phyloP scores from a whole-genome alignment of 139 green algal genomes.

The Micromonas commoda region DNA sequence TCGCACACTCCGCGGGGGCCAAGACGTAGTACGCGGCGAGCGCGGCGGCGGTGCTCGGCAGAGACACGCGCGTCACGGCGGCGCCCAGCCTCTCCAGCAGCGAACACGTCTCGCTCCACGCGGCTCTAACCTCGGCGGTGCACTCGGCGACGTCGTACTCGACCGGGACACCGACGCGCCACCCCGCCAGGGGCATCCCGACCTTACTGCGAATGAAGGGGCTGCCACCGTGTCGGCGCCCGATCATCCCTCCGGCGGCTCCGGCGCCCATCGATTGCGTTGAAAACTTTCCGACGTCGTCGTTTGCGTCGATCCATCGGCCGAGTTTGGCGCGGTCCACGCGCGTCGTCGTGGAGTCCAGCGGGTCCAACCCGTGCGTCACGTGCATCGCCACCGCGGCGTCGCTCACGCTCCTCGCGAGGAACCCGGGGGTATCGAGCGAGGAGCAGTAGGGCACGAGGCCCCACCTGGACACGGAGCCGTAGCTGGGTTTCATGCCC shows the following conservation, averaged over 20 bases:
- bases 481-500: constrained; percentile 79
- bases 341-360: not conserved
- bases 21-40: constrained; percentile 97
- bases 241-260: no score
- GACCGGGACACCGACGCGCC: constrained; percentile 19
- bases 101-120: not conserved
- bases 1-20: constrained; percentile 78
- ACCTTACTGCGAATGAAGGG: not conserved
- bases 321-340: constrained; percentile 76
- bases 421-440: constrained; percentile 5
- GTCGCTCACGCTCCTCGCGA: constrained; percentile 1
- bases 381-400: not conserved
- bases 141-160: constrained; percentile 7
- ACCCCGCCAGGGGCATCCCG: not conserved
- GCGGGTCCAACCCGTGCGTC: constrained; percentile 6
- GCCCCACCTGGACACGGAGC: constrained; percentile 42
- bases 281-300: no score
- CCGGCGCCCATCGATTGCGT: no score
- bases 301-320: constrained; percentile 65
- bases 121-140: not conserved
- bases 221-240: not conserved
- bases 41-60: constrained; percentile 65
- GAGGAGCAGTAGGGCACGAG: constrained; percentile 18
- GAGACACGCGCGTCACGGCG: constrained; percentile 42
- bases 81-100: constrained; percentile 5